Base-by-base conservation (phyloP, 768 basidiomycete species). In the Tephrocybe sp. region DNA sequence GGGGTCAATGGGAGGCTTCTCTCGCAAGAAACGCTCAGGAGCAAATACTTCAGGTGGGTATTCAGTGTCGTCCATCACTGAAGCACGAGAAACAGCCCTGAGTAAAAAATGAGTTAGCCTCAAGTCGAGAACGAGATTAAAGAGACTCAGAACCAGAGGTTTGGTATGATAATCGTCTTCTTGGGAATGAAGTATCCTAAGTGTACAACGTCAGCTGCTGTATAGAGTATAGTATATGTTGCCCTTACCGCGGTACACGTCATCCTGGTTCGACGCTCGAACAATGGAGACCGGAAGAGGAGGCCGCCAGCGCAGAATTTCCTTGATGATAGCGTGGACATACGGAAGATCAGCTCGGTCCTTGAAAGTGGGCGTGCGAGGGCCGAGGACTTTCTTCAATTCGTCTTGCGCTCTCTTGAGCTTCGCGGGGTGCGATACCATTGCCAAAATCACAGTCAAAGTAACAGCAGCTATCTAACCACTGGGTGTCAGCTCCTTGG, bases 361-460 rank as follows among this genome's bases (percentile, higher is more conserved):
- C 28, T 30, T 30, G 28, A 30, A 35, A 35, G 34, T 35, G 34
- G 34, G 34, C n/a, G 34, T 35, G 34, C 34, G 34, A 11, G 34
- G 34, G n/a, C 34, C 34, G 16, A 35, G 34, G n/a, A 35, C 34
- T n/a, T 7, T 35, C 9, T 35, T 35, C 15, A 35, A n/a, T 35
- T 35, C 34, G n/a, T 35, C 34, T 15, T 35, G 34, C 11, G 34
- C 34, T 35, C 16, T 35, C 34, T 35, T 35, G 9, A 7, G 34
- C n/a, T 7, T 35, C 34, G 9, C 34, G 9, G 34, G 34, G 16
- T 35, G 9, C 9, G 34, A 5, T 16, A 35, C 34, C 34, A 35
- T 35, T 15, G 44, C 44, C 32, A 24, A 45, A 18, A 45, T 45
- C 31, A 45, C 27, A 5, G 28, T 45, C 22, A 45, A 25, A n/a